Evolutionary conservation across 768 basidiomycete genomes (phyloP), one percentile per base, ranked within the genome.

Genomic region (Suillus tomentosus): DNA sequence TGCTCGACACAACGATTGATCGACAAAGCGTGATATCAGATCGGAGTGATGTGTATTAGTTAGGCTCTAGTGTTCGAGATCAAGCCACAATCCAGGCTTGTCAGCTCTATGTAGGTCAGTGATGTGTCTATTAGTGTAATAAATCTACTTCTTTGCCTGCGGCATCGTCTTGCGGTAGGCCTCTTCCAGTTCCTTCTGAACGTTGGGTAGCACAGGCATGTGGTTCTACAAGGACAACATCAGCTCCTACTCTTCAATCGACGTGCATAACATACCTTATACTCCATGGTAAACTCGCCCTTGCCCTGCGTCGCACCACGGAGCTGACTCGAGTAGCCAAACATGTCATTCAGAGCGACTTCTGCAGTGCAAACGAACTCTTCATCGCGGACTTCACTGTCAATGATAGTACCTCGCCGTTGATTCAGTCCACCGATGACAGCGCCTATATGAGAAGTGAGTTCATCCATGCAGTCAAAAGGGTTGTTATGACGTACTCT

Each of bases 281-380:
- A 88, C 69, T 88, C 88, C 88, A 89, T 91, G 70, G 84, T 88
- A 67, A 89, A 91, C 79, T 91, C 89, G 70, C 95, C 95, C 81
- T 99, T 99, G 71, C 96, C 97, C 78, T 99, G 97, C 0, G 97
- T 99, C 63, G 87, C 88, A 3, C 96, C 96, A 64, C 96, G 87
- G 53, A 99, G 82, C 69, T 94, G 91, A 70, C 89, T 94, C 43
- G 95, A 96, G 75, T 98, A 98, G 19, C 94, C 93, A 73, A 99
- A 99, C 96, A 99, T 99, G 70, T 99, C 96, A 76, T 95, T 97
- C 77, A 99, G 76, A 9, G 94, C 89, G 14, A 99, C 96, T 72
- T 98, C 96, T 24, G 94, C 95, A 36, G 85, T 82, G 62, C 90
- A 85, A 5, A 93, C 94, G 73, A 99, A 99, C 77, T 99, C 96